Base-by-base conservation (phyloP, 805 yeast genomes). In the Candida montana region DNA sequence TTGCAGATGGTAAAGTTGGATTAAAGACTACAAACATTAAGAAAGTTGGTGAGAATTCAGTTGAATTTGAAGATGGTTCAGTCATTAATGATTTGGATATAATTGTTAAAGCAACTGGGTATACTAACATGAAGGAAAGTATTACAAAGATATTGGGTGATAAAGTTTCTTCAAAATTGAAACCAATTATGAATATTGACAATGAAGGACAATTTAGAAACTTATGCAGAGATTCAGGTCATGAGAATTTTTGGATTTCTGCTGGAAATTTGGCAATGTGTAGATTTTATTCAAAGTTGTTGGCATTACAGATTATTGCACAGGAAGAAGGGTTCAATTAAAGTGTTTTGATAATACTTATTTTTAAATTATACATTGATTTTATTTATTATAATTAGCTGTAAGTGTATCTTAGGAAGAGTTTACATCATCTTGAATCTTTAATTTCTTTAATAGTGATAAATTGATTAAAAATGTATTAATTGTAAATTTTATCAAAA, bases 101-200 rank as follows among this genome's bases (percentile, higher is more conserved):
- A 23, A 65, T 69, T 29, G 74, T 70, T 6, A 59, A 68, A 47
- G 74, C 74, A 5, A 69, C 75, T 10, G 74, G 75, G 4, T 69
- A 64, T 44, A 54, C 63, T 21, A 65, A 65, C 50, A 64, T 66
- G 69, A 65, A 55, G 50, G 68, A 65, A 21, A 66, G 71, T 20
- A 69, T 68, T 3, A 53, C 57, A 39, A 57, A 57, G 39, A 52
- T 65, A 18, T 61, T 68, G 45, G 72, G 72, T 20, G 59, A 62
- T 16, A 49, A 54, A 19, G 62, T 66, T 33, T 64, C 69, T 15
- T 55, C 57, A 29, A 53, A 55, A 36, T 51, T 65, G 45, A 57
- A 63, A 12, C 65, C 65, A 13, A 64, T 67, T 13, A 68, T 72
- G 73, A 65, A 67, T 8, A 49, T 66, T 31, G 71, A 69, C 48